Evolutionary conservation across 140 eudicot species (phyloP), one percentile per base, ranked within the genome.

Genomic region (Bidens hawaiensis): DNA sequence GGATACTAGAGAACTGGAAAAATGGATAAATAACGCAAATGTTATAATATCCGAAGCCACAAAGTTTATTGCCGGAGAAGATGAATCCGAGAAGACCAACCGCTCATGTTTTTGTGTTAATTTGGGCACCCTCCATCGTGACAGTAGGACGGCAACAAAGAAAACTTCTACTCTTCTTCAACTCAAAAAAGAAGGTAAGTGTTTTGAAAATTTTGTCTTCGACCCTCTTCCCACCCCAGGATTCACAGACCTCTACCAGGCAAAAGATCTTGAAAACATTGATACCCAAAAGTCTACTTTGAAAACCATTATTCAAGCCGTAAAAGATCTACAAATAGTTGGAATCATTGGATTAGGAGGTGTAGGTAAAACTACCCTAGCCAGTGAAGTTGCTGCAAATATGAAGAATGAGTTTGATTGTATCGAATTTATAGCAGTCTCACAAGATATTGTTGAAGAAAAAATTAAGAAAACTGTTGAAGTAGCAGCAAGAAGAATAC

Each of bases 291-390:
- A 24, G 58, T 51, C 18, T 9, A 23, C 18, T 51, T 12, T 24
- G 18, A 1, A 12, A 9, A 5, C 11, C 9, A 23, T 23, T 18
- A 12, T 24, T 12, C 0, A 12, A 38, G 48, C 69, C 5, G 8
- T 52, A 1, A 17, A 67, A 52, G 41, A 58, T 48, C 5, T 49
- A 14, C 76, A 60, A 31, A 49, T 70, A 6, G 48, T 70, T 31
- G 68, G 75, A 70, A 40, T 70, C 28, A 23, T 18, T 60, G 76
- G 76, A 10, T 0, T 46, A 28, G 76, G 62, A 25, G 70, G 76
- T 38, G 70, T 62, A 0, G 76, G 71, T 5, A 71, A 71, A 33
- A 71, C 76, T 0, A 71, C 70, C 19, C 6, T 71, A 18, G 76
- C 64, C 4, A 52, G 8, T 18, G 72, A 64, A 57, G 72, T 30